Evolutionary conservation across 2,329 filamentous ascomycete species (phyloP), one percentile per base, ranked within the genome.

Genomic region (Aureobasidium musti): DNA sequence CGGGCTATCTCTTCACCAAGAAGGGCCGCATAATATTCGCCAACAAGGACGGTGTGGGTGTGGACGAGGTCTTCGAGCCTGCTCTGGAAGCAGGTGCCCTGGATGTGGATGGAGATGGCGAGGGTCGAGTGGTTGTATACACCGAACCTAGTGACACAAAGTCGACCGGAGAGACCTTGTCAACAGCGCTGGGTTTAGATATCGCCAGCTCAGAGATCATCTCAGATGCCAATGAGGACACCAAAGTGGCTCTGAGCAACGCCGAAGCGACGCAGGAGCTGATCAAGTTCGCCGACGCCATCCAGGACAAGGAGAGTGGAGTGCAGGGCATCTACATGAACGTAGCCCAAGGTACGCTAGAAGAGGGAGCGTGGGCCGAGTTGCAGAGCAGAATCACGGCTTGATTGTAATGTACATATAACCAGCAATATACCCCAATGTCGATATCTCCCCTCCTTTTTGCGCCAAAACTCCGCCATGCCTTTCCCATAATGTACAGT

Each of bases 321-420:
- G 87, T 97, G 49, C 91, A 91, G 73, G 90, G 87, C 37, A 83
- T 97, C 47, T 96, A 93, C 72, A 82, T 89, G 72, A 97, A 97
- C 68, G 76, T 79, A 66, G 71, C 76, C 2, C 79, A 79, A 69
- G 80, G 80, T 14, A 39, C 43, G n/a, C 17, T 69, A 4, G 69
- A 74, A 33, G 76, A 79, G 10, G 77, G 74, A 14, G 65, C 76
- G 13, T 80, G 78, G 78, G 72, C 74, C 10, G 76, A 79, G 21
- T 61, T 80, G 70, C 71, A 72, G 64, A 73, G 74, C 43, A 79
- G 77, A 70, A 72, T 75, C 26, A 71, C 71, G 52, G 72, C 73
- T 47, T 63, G 41, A 52, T 67, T 69, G 63, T 70, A 68, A 64
- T 71, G 52, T 47, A 50, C 35, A 70, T 47, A 61, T 33, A 47